Base-by-base conservation (phyloP, 495 filamentous ascomycete species). In the Neurospora hispaniola region DNA sequence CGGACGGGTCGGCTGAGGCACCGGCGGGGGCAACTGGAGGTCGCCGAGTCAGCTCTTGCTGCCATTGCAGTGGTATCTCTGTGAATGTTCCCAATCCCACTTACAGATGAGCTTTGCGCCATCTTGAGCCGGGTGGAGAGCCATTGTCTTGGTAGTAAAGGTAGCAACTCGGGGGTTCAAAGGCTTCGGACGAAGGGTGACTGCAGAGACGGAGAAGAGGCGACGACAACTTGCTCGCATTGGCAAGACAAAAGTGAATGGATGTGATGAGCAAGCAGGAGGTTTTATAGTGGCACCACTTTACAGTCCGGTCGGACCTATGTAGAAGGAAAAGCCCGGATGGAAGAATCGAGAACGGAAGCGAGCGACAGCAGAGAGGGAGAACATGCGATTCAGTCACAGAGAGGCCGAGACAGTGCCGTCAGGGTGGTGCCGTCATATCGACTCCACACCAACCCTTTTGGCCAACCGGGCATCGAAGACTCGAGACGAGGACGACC, bases 71-170 rank as follows among this genome's bases (percentile, higher is more conserved):
- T 38, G 35, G 35, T 41, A 69, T 40, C 2, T 42, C 35, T 16
- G 23, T 18, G 23, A 81, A 62, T 18, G 11, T 48, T 70, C 59
- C 18, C 38, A 42, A 42, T 31, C 0, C 20, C 0, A 83, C 84
- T 74, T 80, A 87, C 86, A 88, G 42, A 88, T 88, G 41, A 87
- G 79, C 73, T 88, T 88, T 39, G 74, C 79, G 16, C 71, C 71
- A 38, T 79, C 78, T 59, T 78, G 82, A 12, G 83, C 74, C 38
- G 84, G 82, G 75, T 86, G 80, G 20, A 88, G 79, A 71, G 86
- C 81, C 86, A 87, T 88, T 76, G 73, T 83, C 31, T 66, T 66
- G 54, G 54, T 35, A 9, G 14, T 16, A 9, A 66, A 66, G 27
- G 54, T 35, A 38, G 54, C 54, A 2, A 66, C 14, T 18, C 54